Conservation (phyloP, 164 flowering plant species). For the Vitis cinerea region DNA sequence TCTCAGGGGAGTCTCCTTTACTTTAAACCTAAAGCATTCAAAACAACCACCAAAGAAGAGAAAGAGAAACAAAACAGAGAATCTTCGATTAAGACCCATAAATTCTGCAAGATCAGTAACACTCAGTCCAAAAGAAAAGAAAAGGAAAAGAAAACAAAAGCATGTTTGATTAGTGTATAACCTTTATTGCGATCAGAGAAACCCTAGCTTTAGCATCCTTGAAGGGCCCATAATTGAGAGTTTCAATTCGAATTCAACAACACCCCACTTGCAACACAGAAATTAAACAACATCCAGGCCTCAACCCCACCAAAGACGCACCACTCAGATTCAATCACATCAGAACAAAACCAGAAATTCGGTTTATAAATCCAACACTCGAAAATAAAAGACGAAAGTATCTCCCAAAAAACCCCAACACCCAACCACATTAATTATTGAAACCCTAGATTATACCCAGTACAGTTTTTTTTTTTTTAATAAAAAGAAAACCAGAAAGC, state of each 20-base stretch:
- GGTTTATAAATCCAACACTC: background rate
- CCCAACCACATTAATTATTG: background rate
- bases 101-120: slow-evolving; percentile 17
- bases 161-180: slow-evolving; percentile 17
- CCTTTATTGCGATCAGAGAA: slow-evolving; percentile 30
- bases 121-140: slow-evolving; percentile 18
- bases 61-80: slow-evolving; percentile 11
- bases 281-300: background rate
- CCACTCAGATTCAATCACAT: background rate
- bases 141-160: slow-evolving; percentile 14
- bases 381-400: background rate
- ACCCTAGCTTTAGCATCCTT: slow-evolving; percentile 30
- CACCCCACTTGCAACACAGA: background rate
- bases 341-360: too few relatives aligned
- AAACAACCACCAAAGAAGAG: slow-evolving; percentile 16
- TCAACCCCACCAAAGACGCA: slow-evolving; percentile 10
- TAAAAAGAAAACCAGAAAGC: background rate
- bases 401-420: background rate
- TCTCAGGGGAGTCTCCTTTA: slow-evolving; percentile 3
- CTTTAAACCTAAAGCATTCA: slow-evolving; percentile 31
- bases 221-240: slow-evolving; percentile 19
- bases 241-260: slow-evolving; percentile 21
- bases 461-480: background rate
- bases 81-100: slow-evolving; percentile 16
- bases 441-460: background rate